Evolutionary conservation across 2,329 filamentous ascomycete species (phyloP).

Genomic region (Monilinia aucupariae): DNA sequence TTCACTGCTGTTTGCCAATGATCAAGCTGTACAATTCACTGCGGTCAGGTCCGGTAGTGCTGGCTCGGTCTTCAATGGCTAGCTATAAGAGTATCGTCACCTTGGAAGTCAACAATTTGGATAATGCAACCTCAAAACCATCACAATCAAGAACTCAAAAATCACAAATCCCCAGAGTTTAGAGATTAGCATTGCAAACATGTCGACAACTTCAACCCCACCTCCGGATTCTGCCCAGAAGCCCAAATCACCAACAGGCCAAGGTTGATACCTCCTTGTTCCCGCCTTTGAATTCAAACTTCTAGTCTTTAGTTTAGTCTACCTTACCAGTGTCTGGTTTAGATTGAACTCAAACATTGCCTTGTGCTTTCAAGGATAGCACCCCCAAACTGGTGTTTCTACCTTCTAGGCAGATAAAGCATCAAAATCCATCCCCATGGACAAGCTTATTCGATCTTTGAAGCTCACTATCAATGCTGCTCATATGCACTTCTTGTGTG

Average conservation of each 20-base stretch:
- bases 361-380: background rate
- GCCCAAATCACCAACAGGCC: background rate
- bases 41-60: background rate
- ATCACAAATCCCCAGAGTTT: background rate
- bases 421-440: too few species aligned
- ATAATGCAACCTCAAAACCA: background rate
- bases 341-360: slow-evolving; percentile 1
- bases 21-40: background rate
- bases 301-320: background rate
- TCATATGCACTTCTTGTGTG: background rate
- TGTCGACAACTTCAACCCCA: background rate
- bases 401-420: background rate
- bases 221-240: background rate
- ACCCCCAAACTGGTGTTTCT: background rate
- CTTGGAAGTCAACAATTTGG: background rate
- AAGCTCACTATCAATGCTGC: background rate
- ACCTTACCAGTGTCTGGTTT: background rate
- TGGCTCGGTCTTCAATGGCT: background rate
- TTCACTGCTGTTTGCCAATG: background rate
- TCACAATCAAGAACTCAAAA: background rate
- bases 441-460: background rate
- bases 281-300: background rate
- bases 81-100: background rate
- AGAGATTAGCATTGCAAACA: background rate
- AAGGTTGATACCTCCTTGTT: slow-evolving; percentile 2